Evolutionary conservation across 1,284 basidiomycete genomes (phyloP).

Genomic region (Ustilago shanxiensis): DNA sequence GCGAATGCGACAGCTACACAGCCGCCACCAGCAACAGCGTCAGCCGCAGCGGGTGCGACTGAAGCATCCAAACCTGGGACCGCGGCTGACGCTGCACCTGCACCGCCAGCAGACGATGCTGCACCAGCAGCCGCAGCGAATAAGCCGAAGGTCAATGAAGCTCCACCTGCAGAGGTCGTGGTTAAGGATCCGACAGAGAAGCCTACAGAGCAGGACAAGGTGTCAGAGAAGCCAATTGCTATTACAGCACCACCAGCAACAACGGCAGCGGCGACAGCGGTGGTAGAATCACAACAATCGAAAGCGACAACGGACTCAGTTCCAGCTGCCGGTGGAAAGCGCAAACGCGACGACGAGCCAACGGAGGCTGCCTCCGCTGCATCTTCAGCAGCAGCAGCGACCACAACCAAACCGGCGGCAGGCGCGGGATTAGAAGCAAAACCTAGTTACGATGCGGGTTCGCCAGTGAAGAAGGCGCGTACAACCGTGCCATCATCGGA

Average conservation of each 20-base stretch:
- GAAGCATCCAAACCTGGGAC: neutral
- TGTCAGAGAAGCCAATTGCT: neutral
- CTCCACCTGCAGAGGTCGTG: constrained; percentile 42
- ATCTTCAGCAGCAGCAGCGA: neutral
- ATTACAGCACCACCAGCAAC: neutral
- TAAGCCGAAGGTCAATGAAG: constrained; percentile 10
- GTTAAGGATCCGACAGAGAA: constrained; percentile 34
- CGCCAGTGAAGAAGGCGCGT: constrained; percentile 30
- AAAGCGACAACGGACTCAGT: neutral
- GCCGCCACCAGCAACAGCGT: neutral
- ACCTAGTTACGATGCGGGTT: constrained; percentile 5
- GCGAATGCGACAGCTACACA: neutral
- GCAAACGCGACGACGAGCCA: constrained; percentile 26
- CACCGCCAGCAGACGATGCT: neutral
- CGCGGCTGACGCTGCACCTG: neutral
- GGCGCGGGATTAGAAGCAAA: neutral
- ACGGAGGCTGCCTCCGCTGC: neutral
- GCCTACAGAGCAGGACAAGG: neutral
- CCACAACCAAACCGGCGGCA: no score
- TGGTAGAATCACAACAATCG: neutral
- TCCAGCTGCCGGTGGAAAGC: constrained; percentile 23
- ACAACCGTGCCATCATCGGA: constrained; percentile 26
- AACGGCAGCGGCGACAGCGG: neutral
- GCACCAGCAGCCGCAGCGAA: neutral
- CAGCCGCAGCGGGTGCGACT: neutral